Conservation (phyloP, 208 protist species). For the Balamuthia mandrillaris region DNA sequence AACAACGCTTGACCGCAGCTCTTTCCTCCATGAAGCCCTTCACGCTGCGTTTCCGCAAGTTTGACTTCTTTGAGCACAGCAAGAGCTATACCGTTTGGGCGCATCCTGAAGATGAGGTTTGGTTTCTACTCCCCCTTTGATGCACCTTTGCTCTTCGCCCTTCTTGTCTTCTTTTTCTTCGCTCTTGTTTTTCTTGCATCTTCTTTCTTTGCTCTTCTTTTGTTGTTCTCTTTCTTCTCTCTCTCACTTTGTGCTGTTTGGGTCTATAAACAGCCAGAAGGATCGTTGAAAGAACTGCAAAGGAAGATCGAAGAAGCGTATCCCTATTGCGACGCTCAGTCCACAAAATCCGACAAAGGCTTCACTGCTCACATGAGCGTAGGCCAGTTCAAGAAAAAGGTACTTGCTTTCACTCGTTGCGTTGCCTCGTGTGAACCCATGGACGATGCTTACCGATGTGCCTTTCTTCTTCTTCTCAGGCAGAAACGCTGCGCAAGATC, state of each 20-base stretch:
- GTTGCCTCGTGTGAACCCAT: neutral
- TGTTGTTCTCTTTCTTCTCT: too few species aligned
- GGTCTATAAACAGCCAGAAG: neutral
- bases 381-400: conserved; percentile 27
- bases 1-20: conserved; percentile 2
- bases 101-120: neutral
- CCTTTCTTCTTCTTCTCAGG: conserved; percentile 1
- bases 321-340: conserved; percentile 31
- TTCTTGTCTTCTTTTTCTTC: too few species aligned
- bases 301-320: neutral
- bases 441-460: neutral
- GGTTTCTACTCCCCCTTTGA: neutral
- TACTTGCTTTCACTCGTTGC: neutral
- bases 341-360: neutral
- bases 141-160: too few species aligned
- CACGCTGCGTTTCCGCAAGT: neutral
- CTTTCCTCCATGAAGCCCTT: neutral
- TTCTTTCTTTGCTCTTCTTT: too few species aligned
- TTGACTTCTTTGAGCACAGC: conserved; percentile 35
- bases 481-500: neutral
- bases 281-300: neutral
- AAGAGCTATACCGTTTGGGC: neutral
- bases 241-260: neutral
- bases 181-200: too few species aligned
- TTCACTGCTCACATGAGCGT: conserved; percentile 25